Evolutionary conservation across 331 rosid species (phyloP).

Genomic region (Quercus lobata): DNA sequence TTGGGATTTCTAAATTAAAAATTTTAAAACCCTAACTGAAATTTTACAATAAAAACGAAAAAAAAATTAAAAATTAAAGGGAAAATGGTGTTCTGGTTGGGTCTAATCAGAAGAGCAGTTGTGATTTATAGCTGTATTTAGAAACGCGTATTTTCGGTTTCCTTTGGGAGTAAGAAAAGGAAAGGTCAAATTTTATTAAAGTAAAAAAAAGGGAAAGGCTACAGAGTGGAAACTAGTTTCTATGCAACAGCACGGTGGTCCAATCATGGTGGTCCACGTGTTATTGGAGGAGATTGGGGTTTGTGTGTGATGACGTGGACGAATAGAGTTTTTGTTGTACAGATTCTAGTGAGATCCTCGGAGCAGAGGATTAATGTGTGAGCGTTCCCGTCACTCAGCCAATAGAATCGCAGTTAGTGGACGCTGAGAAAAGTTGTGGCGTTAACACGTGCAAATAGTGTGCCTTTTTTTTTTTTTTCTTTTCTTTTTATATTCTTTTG

Average conservation of each 20-base stretch:
- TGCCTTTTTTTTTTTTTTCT: too few species aligned
- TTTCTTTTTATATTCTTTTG: too few species aligned
- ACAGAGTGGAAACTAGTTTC: neutral
- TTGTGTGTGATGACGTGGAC: too few species aligned
- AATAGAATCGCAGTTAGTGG: neutral
- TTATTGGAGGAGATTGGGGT: neutral
- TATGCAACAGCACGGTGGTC: neutral
- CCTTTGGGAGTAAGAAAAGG: constrained; percentile 2
- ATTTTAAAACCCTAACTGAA: too few species aligned
- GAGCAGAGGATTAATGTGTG: neutral
- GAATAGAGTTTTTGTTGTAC: too few species aligned
- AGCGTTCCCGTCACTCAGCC: neutral
- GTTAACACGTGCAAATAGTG: too few species aligned
- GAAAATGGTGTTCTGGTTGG: neutral
- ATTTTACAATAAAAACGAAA: neutral
- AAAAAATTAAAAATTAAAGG: neutral
- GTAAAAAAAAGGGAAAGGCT: neutral
- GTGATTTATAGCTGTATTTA: neutral
- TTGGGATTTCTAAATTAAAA: too few species aligned
- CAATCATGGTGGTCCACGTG: neutral
- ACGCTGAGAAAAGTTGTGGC: neutral
- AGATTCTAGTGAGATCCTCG: too few species aligned
- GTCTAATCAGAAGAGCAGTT: neutral
- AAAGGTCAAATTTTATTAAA: too few species aligned
- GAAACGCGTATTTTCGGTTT: neutral